phyloP scores from a whole-genome alignment of 2,329 filamentous ascomycete genomes.

The Aphanocladium album region DNA sequence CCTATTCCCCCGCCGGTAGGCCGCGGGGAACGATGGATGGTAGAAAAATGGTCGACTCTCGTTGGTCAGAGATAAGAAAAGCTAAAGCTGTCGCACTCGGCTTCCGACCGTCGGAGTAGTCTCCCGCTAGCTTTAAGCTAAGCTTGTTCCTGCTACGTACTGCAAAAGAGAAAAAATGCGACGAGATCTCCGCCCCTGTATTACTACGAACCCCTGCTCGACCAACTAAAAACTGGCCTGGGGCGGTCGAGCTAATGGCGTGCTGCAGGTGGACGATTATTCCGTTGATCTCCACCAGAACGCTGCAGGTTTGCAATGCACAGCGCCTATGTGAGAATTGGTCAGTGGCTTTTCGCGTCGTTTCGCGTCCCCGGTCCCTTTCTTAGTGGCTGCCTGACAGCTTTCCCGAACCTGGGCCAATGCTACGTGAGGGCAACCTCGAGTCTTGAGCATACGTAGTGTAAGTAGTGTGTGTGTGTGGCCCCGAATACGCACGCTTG shows the following conservation, averaged over 20 bases:
- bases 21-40: background rate
- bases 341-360: background rate
- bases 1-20: background rate
- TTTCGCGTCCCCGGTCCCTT: background rate
- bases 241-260: background rate
- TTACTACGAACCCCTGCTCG: background rate
- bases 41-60: background rate
- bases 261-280: background rate
- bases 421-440: background rate
- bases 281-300: background rate
- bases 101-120: background rate
- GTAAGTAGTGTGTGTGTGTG: too few relatives aligned
- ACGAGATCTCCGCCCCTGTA: background rate
- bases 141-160: background rate
- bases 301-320: background rate
- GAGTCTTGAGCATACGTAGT: background rate
- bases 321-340: background rate
- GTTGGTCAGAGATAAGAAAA: conserved; percentile 10
- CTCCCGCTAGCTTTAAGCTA: background rate
- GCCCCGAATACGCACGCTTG: background rate
- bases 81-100: background rate
- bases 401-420: background rate
- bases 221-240: background rate
- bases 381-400: background rate
- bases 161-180: background rate